phyloP scores from a whole-genome alignment of 768 basidiomycete genomes.

The Naganishia onofrii region DNA sequence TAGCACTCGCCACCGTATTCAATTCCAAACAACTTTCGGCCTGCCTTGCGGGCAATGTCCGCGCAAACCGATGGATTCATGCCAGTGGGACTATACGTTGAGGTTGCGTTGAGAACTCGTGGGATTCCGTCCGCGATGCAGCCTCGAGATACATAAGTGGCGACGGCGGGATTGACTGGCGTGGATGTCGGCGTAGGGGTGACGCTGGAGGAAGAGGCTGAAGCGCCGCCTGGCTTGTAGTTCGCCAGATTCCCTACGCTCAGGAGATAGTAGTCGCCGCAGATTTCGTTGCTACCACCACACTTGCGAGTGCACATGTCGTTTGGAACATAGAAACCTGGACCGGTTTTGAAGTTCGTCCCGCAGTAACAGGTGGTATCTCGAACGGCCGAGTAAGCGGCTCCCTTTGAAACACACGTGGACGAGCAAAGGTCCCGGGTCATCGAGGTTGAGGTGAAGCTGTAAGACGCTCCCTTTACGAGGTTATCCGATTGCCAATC shows the following conservation, averaged over 20 bases:
- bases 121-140: background rate
- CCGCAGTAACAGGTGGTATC: constrained; percentile 34
- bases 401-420: constrained; percentile 38
- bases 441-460: constrained; percentile 33
- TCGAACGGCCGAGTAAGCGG: constrained; percentile 39
- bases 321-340: constrained; percentile 27
- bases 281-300: constrained; percentile 36
- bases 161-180: background rate
- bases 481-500: constrained; percentile 16
- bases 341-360: constrained; percentile 14
- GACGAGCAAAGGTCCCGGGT: constrained; percentile 3
- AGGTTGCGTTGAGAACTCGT: constrained; percentile 8
- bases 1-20: constrained; percentile 8
- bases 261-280: constrained; percentile 33
- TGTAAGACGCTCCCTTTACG: constrained; percentile 29
- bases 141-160: constrained; percentile 1
- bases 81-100: background rate
- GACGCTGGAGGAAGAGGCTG: background rate
- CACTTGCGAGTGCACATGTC: constrained; percentile 37
- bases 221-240: background rate
- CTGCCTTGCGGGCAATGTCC: constrained; percentile 16
- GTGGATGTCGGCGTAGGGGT: background rate
- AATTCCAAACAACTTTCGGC: background rate
- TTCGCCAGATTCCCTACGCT: constrained; percentile 4
- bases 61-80: constrained; percentile 21